These are phyloP conservation scores for Marsdenia floribunda DNA, from an alignment of 257 asterid species.

Conservation along the genomic window DNA sequence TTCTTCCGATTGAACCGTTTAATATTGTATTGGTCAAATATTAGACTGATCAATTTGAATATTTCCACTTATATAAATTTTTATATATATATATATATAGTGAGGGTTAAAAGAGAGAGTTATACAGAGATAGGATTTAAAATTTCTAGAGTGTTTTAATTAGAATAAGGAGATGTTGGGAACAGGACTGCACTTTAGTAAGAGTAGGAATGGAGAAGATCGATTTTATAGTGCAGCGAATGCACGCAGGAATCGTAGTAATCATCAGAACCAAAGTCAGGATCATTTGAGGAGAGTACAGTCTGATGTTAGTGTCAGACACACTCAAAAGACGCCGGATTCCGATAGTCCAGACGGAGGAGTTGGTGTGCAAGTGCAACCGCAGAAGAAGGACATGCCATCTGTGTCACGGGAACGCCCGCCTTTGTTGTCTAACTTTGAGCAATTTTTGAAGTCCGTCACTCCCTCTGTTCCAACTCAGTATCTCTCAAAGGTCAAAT, in stretches of 20 bases:
- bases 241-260: conserved; percentile 49
- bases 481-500: conserved; percentile 61
- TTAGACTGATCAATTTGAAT: not conserved
- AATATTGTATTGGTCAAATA: not conserved
- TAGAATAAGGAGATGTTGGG: conserved; percentile 57
- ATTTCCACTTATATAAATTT: not conserved
- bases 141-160: conserved; percentile 22
- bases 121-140: conserved; percentile 20
- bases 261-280: conserved; percentile 22
- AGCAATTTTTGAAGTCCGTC: conserved; percentile 67
- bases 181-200: conserved; percentile 75
- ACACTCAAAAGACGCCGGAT: conserved; percentile 19
- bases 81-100: not conserved
- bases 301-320: conserved; percentile 52
- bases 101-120: not conserved
- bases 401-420: conserved; percentile 14
- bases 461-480: conserved; percentile 77
- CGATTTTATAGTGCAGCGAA: conserved; percentile 74
- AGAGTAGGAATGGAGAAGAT: conserved; percentile 80
- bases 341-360: conserved; percentile 14
- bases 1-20: not conserved
- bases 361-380: conserved; percentile 12
- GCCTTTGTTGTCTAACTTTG: conserved; percentile 56
- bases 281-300: conserved; percentile 62
- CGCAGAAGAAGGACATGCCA: conserved; percentile 34